Base-by-base conservation (phyloP, 306 rosid genomes). In the Ormosia semicastrata region DNA sequence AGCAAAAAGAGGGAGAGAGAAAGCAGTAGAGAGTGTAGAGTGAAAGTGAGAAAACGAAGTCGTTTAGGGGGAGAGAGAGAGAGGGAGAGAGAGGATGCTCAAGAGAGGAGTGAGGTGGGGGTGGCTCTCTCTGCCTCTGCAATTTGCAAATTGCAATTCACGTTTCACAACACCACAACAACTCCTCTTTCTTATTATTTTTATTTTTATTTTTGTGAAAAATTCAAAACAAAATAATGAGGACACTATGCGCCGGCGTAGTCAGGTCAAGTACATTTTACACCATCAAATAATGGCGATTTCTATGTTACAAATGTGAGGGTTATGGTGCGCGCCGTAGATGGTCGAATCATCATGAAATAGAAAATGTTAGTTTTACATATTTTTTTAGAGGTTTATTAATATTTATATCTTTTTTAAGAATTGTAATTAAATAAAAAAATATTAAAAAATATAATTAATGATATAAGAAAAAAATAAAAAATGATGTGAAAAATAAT, bases 81-180 rank as follows among this genome's bases (percentile, higher is more conserved):
- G 0, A 50, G 33, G 36, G 50, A 15, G 29, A 32, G 18, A 73
- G 60, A 73, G 13, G 58, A 24, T 0, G 1, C 1, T 24, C 24
- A 24, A 24, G 63, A 65, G 50, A 2, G 30, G 3, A 47, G 73
- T 30, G 64, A 33, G 36, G 39, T 15, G 44, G 63, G 17, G 71
- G 6, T 17, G 56, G 5, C 17, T 81, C 47, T 63, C 75, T 37
- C 37, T 65, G 62, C 30, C 36, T 75, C 85, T 75, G 85, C 81
- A 59, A 65, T 71, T 44, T 46, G 71, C 66, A 17, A 53, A 15
- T 2, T 58, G 41, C 79, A 75, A 11, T 75, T 67, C 71, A 6
- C 62, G 3, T 11, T 11, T 11, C 52, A 46, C 52, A 46, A 46
- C n/a, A 41, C 47, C 7, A 39, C 53, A 58, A 17, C 73, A 50